phyloP scores from a whole-genome alignment of 306 rosid species.

The Cicer judaicum region DNA sequence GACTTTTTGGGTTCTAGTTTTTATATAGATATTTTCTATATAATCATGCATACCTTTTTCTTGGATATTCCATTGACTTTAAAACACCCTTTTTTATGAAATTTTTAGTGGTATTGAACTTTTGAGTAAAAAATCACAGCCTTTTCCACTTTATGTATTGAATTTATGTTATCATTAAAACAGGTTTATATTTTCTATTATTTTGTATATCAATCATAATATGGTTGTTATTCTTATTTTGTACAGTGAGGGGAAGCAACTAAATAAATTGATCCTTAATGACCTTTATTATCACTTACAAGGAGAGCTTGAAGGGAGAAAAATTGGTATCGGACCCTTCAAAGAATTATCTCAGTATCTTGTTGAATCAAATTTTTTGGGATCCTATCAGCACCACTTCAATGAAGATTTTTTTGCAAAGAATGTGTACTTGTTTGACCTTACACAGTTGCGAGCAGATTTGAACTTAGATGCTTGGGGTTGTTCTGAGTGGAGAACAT shows the following conservation, averaged over 20 bases:
- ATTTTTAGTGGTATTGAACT: neutral
- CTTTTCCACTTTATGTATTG: conserved; percentile 23
- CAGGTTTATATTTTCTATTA: conserved; percentile 25
- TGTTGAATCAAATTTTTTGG: conserved; percentile 62
- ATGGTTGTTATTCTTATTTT: conserved; percentile 33
- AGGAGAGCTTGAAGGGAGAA: conserved; percentile 95
- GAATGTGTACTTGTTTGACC: conserved; percentile 70
- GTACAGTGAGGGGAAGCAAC: conserved; percentile 82
- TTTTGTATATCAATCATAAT: conserved; percentile 27
- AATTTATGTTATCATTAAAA: conserved; percentile 16
- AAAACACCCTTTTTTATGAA: conserved; percentile 26
- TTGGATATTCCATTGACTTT: conserved; percentile 35
- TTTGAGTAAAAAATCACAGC: conserved; percentile 33
- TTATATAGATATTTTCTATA: conserved; percentile 3
- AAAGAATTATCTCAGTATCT: conserved; percentile 77
- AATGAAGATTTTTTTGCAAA: conserved; percentile 60
- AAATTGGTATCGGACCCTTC: conserved; percentile 76
- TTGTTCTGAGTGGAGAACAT: conserved; percentile 72
- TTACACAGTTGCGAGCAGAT: conserved; percentile 64
- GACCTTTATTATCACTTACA: conserved; percentile 92
- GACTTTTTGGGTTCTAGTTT: conserved; percentile 31
- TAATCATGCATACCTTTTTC: conserved; percentile 18
- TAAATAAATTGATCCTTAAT: conserved; percentile 70
- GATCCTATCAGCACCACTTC: conserved; percentile 58
- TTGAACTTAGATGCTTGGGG: conserved; percentile 84